phyloP scores from a whole-genome alignment of 1,284 basidiomycete genomes.

The Waitea zeae region DNA sequence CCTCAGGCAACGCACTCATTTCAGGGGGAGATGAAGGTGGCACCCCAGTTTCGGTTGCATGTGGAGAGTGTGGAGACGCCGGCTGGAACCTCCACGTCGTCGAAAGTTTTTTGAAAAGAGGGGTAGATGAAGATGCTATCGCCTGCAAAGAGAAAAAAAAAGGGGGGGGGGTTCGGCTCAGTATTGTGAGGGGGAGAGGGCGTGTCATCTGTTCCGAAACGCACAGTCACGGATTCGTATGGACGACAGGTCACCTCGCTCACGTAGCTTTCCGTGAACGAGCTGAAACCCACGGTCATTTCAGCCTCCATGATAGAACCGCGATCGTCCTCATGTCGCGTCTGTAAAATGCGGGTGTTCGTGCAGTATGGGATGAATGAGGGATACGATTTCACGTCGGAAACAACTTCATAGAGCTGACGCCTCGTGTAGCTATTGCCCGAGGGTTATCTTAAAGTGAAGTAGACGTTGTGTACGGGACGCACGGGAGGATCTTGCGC shows the following conservation, averaged over 20 bases:
- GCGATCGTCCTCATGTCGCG: conserved; percentile 19
- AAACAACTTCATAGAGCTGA: conserved; percentile 76
- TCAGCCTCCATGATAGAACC: conserved; percentile 42
- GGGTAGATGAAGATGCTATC: conserved; percentile 65
- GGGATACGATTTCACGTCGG: conserved; percentile 77
- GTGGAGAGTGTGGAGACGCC: conserved; percentile 25
- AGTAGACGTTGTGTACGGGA: conserved; percentile 9
- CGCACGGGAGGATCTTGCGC: conserved; percentile 67
- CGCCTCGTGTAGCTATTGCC: conserved; percentile 43
- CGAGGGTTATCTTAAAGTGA: conserved; percentile 1
- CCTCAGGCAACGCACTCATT: conserved; percentile 6
- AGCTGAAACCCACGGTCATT: conserved; percentile 77
- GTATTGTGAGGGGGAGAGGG: background rate
- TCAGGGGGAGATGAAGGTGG: conserved; percentile 5
- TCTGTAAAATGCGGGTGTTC: conserved; percentile 47
- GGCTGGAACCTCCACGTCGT: conserved; percentile 73
- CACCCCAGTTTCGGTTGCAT: conserved; percentile 8
- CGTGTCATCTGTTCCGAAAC: conserved; percentile 9
- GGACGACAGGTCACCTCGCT: conserved; percentile 73
- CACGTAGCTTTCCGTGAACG: conserved; percentile 77
- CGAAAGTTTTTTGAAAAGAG: conserved; percentile 72
- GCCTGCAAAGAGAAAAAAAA: too few species aligned
- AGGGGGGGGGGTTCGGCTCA: conserved; percentile 7
- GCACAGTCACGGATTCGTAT: conserved; percentile 61
- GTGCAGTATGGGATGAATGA: conserved; percentile 86